Base-by-base conservation (phyloP, 306 rosid species). In the Fragaria ananassa region DNA sequence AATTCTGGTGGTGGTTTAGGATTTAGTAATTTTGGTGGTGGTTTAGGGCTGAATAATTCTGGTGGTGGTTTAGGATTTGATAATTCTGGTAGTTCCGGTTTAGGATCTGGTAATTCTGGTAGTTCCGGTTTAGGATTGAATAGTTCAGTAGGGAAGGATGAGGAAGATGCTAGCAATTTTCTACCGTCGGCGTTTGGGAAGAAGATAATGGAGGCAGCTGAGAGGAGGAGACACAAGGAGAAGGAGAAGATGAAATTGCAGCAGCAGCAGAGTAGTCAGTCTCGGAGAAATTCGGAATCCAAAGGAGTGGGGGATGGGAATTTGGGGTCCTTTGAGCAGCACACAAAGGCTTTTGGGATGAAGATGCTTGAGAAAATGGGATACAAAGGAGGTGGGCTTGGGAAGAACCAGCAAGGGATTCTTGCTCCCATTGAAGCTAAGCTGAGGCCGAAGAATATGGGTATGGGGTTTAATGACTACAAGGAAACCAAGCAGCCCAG, bases 301-400 rank as follows among this genome's bases (percentile, higher is more conserved):
- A 64, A 56, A 56, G 87, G 65, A 66, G 19, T 8, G 25, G 81
- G 35, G 76, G 70, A 70, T 58, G 80, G 68, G 19, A 80, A 72
- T 79, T 88, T 86, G 42, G 97, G 96, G 65, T 81, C 37, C 23
- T 93, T 94, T 21, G 97, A 94, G 93, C 86, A 88, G 77, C 89
- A 92, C 76, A 92, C 97, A 0, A 91, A 92, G 81, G 97, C 97
- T 4, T 92, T 95, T 49, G 97, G 97, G 37, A 49, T 88, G 91
- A 90, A 86, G 87, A 74, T 95, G 77, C 83, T 92, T 78, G 88
- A 84, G 86, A 92, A 87, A 68, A 95, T 95, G 99, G 99, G 99
- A 12, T 95, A 95, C 82, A 89, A 80, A 85, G 97, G 99, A 64
- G 99, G 97, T 10, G 99, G 97, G 45, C 97, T 95, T 73, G 99